Conservation (phyloP, 2,329 filamentous ascomycete species). For the Fusarium sp. region DNA sequence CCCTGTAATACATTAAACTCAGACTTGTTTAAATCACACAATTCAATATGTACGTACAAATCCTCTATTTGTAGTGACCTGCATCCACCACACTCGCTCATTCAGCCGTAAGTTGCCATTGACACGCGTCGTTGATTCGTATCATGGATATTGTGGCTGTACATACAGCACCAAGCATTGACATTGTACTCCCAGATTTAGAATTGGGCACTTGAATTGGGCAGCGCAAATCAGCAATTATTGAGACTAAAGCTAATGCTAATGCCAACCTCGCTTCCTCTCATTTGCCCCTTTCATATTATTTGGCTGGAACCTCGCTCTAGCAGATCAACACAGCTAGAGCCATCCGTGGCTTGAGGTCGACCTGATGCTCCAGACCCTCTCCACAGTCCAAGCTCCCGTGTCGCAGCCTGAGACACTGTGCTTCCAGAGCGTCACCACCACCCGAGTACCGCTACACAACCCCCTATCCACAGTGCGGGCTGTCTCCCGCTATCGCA, state of each 20-base stretch:
- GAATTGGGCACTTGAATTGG: constrained; percentile 25
- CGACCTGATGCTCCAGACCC: constrained; percentile 30
- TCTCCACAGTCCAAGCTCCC: constrained; percentile 34
- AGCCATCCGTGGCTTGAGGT: constrained; percentile 31
- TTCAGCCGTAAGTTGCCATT: constrained; percentile 4
- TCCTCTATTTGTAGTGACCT: constrained; percentile 3
- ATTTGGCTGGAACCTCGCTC: constrained; percentile 18
- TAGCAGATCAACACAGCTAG: constrained; percentile 36
- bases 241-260: background rate
- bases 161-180: constrained; percentile 7
- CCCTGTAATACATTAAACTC: background rate
- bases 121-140: constrained; percentile 28
- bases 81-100: constrained; percentile 1
- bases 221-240: constrained; percentile 23
- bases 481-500: background rate
- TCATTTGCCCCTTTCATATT: constrained; percentile 42
- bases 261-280: constrained; percentile 29
- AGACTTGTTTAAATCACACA: background rate
- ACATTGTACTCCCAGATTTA: constrained; percentile 14
- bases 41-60: background rate
- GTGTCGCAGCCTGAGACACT: constrained; percentile 27
- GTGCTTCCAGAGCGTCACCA: constrained; percentile 15
- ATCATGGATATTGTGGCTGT: constrained; percentile 32
- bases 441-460: background rate
- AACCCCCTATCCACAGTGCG: constrained; percentile 37